These are phyloP conservation scores for Eimeria praecox DNA, from an alignment of 169 alveolate species.

Conservation along the genomic window DNA sequence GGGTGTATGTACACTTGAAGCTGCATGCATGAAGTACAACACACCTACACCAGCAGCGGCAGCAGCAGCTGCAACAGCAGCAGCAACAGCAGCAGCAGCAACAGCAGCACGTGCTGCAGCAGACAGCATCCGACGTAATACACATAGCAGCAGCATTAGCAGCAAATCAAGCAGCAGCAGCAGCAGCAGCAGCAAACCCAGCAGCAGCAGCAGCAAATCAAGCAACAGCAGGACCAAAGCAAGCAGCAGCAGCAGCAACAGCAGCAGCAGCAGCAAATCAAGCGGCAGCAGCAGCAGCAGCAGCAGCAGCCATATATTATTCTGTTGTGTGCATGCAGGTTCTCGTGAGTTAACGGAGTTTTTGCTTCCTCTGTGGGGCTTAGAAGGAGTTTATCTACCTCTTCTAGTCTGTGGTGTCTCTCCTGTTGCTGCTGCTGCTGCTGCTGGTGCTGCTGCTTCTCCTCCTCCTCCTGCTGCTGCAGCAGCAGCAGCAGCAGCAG, in stretches of 20 bases:
- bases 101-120: not conserved
- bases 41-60: no score
- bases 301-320: not conserved
- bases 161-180: not conserved
- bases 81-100: slow-evolving; percentile 26
- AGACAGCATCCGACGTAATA: not conserved
- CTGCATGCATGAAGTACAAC: not conserved
- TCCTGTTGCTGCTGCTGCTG: no score
- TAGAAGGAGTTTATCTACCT: not conserved
- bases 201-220: not conserved
- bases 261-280: not conserved
- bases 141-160: not conserved
- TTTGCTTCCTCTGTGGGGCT: slow-evolving; percentile 34
- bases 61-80: not conserved
- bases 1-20: not conserved
- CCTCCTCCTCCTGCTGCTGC: no score
- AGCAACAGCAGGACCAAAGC: not conserved
- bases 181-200: not conserved
- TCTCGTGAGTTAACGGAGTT: slow-evolving; percentile 42
- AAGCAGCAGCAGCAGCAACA: not conserved
- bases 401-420: slow-evolving; percentile 7
- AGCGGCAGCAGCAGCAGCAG: slow-evolving; percentile 14
- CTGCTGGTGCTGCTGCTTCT: no score
- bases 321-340: slow-evolving; percentile 1
- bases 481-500: not conserved